phyloP scores from a whole-genome alignment of 331 rosid species.

The Saraca asoca region DNA sequence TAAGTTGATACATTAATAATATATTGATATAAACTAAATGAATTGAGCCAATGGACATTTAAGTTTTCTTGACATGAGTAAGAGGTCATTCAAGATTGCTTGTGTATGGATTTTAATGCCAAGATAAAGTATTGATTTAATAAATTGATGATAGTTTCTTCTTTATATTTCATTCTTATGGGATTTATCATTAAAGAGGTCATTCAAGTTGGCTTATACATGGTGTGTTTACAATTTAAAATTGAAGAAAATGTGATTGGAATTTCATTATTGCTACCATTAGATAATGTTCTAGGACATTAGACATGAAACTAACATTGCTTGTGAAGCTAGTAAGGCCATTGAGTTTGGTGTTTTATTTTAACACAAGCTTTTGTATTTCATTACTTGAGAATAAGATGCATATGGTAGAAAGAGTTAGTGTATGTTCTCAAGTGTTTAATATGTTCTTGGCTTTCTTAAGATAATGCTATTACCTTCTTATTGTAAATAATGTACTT shows the following conservation, averaged over 20 bases:
- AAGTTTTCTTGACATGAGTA: too few relatives aligned
- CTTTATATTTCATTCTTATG: too few relatives aligned
- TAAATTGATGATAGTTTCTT: too few relatives aligned
- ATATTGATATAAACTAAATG: too few relatives aligned
- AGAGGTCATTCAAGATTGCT: too few relatives aligned
- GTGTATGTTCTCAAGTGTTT: slow-evolving; percentile 52
- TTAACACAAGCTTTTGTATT: too few relatives aligned
- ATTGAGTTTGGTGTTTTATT: slow-evolving; percentile 2
- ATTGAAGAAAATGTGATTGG: slow-evolving; percentile 12
- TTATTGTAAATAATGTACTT: slow-evolving; percentile 1
- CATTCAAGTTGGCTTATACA: too few relatives aligned
- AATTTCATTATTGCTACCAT: slow-evolving; percentile 1
- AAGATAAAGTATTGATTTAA: too few relatives aligned
- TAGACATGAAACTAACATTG: background rate
- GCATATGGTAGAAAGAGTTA: slow-evolving; percentile 95
- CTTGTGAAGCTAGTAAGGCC: slow-evolving; percentile 18
- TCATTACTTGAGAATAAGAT: slow-evolving; percentile 91
- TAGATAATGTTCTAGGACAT: slow-evolving; percentile 20
- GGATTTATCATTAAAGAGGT: too few relatives aligned
- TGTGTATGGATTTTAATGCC: too few relatives aligned
- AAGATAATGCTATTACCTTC: slow-evolving; percentile 26
- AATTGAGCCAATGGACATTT: too few relatives aligned
- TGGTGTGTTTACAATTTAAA: slow-evolving; percentile 52
- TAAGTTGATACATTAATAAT: too few relatives aligned
- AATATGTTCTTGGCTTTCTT: slow-evolving; percentile 5